Evolutionary conservation across 2,329 filamentous ascomycete genomes (phyloP), one percentile per base, ranked within the genome.

Genomic region (Fusarium musae): DNA sequence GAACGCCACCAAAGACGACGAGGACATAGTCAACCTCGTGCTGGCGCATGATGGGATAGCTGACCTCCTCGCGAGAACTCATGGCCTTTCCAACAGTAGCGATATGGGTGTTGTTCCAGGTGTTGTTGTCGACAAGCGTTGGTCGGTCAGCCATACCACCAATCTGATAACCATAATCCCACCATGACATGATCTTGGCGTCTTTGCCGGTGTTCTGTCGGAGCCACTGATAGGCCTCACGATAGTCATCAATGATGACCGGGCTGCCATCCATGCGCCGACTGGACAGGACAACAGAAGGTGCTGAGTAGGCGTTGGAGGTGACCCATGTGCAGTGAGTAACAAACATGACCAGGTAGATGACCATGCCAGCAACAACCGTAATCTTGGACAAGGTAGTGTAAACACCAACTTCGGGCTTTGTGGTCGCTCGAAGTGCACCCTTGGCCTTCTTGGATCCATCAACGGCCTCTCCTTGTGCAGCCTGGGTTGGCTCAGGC

Each of bases 81-180:
- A 99, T 98, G 46, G 96, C 96, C 86, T 99, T 99, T 80, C 96
- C 96, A 66, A 99, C 96, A 19, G 96, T 99, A 59, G 96, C 96
- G 84, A 99, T 99, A 83, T 99, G 96, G 12, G 96, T 99, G 87
- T 99, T 99, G 88, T 99, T 99, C 96, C 96, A 99, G 5, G 96
- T 99, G 86, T 99, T 99, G 88, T 99, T 99, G 87, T 99, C 96
- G 39, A 99, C 96, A 39, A 99, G 88, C 2, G 96, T 99, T 39
- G 96, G 96, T 61, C 96, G 91, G 83, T 99, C 96, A 56, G 96
- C 96, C 96, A 99, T 99, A 76, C 96, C 96, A 85, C 96, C 96
- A 83, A 99, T 99, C 85, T 99, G 96, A 86, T 99, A 99, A 75
- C 96, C 96, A 80, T 99, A 99, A 82, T 99, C 96, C 96, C 96